Evolutionary conservation across 140 eudicot species (phyloP).

Genomic region (Ambrosia hybrid): DNA sequence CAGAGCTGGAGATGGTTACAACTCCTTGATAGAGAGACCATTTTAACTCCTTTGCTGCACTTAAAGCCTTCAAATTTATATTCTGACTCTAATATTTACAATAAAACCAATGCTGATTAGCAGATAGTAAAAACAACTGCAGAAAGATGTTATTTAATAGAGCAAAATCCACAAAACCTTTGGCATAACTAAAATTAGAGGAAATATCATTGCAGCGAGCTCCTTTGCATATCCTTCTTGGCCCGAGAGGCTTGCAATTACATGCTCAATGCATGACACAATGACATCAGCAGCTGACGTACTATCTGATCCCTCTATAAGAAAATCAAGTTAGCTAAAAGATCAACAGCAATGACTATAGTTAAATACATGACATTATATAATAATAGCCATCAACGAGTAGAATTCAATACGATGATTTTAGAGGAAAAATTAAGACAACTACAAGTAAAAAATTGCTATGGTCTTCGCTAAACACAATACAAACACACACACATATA

Average conservation of each 20-base stretch:
- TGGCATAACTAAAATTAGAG: conserved; percentile 59
- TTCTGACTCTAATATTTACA: conserved; percentile 48
- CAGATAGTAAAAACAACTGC: neutral
- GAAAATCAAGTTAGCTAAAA: conserved; percentile 17
- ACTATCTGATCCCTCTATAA: conserved; percentile 53
- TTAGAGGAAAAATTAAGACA: too few species aligned
- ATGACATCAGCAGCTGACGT: conserved; percentile 52
- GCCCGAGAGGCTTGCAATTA: conserved; percentile 38
- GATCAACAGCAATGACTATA: conserved; percentile 12
- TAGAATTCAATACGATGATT: too few species aligned
- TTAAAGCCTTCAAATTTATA: conserved; percentile 64
- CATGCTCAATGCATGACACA: conserved; percentile 59
- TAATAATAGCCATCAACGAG: too few species aligned
- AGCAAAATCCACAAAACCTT: conserved; percentile 49
- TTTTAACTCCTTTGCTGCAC: conserved; percentile 55
- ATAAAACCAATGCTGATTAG: conserved; percentile 25
- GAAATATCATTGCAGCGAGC: conserved; percentile 62
- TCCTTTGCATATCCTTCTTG: conserved; percentile 45
- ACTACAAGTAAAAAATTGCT: too few species aligned
- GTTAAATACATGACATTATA: neutral
- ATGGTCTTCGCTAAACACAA: too few species aligned
- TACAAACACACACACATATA: too few species aligned
- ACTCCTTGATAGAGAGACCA: conserved; percentile 74
- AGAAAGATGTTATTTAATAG: conserved; percentile 12
- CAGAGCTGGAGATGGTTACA: conserved; percentile 31